Evolutionary conservation across 768 basidiomycete genomes (phyloP), one percentile per base, ranked within the genome.

Genomic region (Panaeolus cyanescens): DNA sequence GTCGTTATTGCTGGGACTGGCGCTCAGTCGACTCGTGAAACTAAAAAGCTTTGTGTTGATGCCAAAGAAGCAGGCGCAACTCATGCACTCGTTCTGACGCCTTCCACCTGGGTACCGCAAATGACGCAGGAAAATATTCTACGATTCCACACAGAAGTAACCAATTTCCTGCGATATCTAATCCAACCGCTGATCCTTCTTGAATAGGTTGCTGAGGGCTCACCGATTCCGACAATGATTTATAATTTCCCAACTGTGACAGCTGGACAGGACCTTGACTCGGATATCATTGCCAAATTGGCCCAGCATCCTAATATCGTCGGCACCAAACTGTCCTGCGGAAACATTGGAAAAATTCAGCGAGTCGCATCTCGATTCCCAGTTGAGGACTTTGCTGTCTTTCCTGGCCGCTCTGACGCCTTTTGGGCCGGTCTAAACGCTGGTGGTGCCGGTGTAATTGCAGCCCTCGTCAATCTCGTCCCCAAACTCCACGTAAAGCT

Each of bases 191-290:
- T 56, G 39, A 56, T 59, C 6, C 9, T 19, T 36, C 15, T 31
- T 22, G 20, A 37, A 5, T 54, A 91, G 83, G 90, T 94, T 30
- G 84, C 92, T 22, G 83, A 85, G 67, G 81, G 80, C 40, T 84
- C 86, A 32, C 86, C 90, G 37, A 85, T 91, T 39, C 89, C 88
- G 3, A 83, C 82, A 7, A 85, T 92, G 84, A 84, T 95, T 55
- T 95, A 95, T 79, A 95, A 95, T 75, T 94, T 93, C 76, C 91
- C 93, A 40, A 80, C 78, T 53, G 91, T 91, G 58, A 90, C 89
- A 13, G 88, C 92, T 0, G 92, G 93, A 13, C 83, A 91, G 62
- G 91, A 96, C 70, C 85, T 96, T 36, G 90, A 93, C 71, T 93
- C 92, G 0, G 92, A 95, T 71, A 81, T 83, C 55, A 82, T 96